These are phyloP conservation scores for Capsicum rhomboideum DNA, from an alignment of 257 asterid genomes.

Conservation along the genomic window DNA sequence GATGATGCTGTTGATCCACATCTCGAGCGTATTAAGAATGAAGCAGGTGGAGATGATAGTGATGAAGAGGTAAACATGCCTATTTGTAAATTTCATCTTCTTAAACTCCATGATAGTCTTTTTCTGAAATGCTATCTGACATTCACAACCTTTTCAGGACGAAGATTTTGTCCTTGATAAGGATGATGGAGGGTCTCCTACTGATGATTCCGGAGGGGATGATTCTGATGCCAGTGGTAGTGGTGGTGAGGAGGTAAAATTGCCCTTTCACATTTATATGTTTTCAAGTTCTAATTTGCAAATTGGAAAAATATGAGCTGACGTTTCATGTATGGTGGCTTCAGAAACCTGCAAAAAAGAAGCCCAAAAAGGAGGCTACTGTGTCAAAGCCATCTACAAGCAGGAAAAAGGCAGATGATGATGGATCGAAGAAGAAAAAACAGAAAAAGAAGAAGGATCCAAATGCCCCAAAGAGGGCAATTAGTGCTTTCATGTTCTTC, in stretches of 20 bases:
- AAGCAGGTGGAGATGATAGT: conserved; percentile 63
- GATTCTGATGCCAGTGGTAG: conserved; percentile 67
- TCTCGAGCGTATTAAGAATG: conserved; percentile 76
- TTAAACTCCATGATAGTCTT: not conserved
- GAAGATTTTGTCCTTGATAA: conserved; percentile 69
- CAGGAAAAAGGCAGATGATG: conserved; percentile 59
- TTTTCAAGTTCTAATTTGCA: not conserved
- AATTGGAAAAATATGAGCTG: not conserved
- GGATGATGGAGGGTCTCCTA: conserved; percentile 91
- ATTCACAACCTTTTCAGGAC: conserved; percentile 36
- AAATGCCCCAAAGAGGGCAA: conserved; percentile 85
- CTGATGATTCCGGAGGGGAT: conserved; percentile 88
- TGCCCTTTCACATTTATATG: not conserved
- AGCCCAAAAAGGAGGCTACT: conserved; percentile 54
- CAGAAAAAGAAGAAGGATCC: conserved; percentile 90
- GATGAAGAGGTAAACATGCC: conserved; percentile 54
- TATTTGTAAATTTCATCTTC: not conserved
- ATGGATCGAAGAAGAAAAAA: conserved; percentile 63
- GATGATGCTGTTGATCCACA: conserved; percentile 89
- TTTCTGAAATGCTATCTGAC: not conserved
- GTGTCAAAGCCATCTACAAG: conserved; percentile 49
- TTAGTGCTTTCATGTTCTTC: conserved; percentile 84
- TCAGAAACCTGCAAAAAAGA: conserved; percentile 55
- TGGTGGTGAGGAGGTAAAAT: conserved; percentile 57
- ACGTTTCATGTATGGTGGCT: conserved; percentile 14